A percentile compares a stretch with the other conserved stretches of the same genome.
Evolutionary conservation across 176 grass and related monocot genomes (phyloP).

Genomic region (Rhipidocladum racemiflorum): DNA sequence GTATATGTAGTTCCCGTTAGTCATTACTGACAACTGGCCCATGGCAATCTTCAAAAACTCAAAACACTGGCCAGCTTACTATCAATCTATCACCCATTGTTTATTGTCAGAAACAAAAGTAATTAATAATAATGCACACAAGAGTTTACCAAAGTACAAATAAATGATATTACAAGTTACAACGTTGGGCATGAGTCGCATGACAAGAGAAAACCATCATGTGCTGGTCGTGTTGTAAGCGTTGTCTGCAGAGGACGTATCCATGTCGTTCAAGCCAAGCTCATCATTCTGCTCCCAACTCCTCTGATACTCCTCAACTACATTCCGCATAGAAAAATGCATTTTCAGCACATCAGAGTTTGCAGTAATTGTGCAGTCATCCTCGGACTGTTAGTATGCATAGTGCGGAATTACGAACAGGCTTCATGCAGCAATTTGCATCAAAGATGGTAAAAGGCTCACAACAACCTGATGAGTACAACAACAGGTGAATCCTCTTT

Average conservation of each 20-base stretch:
- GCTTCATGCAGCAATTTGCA: neutral
- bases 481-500: no score
- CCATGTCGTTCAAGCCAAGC: slow-evolving; percentile 92
- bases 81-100: neutral
- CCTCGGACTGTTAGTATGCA: neutral
- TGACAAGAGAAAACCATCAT: slow-evolving; percentile 6
- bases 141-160: neutral
- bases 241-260: slow-evolving; percentile 70
- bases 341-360: neutral
- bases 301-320: slow-evolving; percentile 88
- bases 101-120: neutral
- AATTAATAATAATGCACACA: neutral
- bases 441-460: neutral
- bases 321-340: slow-evolving; percentile 2
- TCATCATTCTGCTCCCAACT: slow-evolving; percentile 91
- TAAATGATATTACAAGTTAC: neutral
- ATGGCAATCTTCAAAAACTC: no score
- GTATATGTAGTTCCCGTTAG: no score
- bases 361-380: neutral
- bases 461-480: no score
- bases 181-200: slow-evolving; percentile 13
- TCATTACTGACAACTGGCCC: no score
- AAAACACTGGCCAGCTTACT: neutral
- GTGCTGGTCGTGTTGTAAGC: slow-evolving; percentile 52
- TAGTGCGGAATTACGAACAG: neutral